phyloP scores from a whole-genome alignment of 2,329 filamentous ascomycete genomes.

The Monosporascus sp. region DNA sequence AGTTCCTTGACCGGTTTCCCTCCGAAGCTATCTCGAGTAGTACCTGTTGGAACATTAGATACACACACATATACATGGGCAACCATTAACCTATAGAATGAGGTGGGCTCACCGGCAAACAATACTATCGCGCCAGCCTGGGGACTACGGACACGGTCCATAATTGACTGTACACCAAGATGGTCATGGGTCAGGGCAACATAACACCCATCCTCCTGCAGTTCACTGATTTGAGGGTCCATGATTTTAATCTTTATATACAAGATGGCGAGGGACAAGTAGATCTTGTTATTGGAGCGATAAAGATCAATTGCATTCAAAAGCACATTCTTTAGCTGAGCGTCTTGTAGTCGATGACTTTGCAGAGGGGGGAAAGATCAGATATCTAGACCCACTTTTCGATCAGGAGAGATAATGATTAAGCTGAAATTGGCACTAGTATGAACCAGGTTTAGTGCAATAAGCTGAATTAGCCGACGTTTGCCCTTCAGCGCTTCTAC shows the following conservation, averaged over 20 bases:
- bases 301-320: no score
- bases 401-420: no score
- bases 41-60: constrained; percentile 45
- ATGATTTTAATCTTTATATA: constrained; percentile 8
- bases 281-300: no score
- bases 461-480: no score
- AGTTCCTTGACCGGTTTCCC: constrained; percentile 68
- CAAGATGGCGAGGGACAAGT: neutral
- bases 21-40: constrained; percentile 70
- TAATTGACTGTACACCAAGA: constrained; percentile 52
- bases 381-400: no score
- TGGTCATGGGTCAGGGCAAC: constrained; percentile 62
- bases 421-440: no score
- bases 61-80: neutral
- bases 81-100: neutral
- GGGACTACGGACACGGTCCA: constrained; percentile 65
- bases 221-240: constrained; percentile 30
- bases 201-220: constrained; percentile 49
- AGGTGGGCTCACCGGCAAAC: constrained; percentile 57
- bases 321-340: no score
- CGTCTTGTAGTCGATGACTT: no score
- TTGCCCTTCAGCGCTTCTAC: no score
- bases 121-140: constrained; percentile 71
- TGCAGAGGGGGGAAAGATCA: no score
- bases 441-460: no score